Evolutionary conservation across 2,329 filamentous ascomycete species (phyloP), one percentile per base, ranked within the genome.

Genomic region (Colletotrichum caudatum): DNA sequence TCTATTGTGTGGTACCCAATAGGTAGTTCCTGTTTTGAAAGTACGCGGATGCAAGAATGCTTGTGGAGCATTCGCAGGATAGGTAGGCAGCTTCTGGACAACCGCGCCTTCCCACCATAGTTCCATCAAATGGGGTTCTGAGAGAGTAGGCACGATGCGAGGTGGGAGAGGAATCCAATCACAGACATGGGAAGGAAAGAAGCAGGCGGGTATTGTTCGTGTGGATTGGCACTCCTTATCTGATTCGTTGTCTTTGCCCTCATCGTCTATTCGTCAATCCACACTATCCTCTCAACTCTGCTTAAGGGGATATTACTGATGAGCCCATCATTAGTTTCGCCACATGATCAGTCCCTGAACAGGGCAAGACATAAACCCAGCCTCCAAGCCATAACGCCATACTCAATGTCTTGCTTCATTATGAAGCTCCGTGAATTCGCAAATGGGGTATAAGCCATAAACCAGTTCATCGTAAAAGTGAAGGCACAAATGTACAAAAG

Each of bases 391-490:
- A 64, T 12, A 69, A 69, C 65, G 54, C 66, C 66, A 29, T 60
- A 56, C 54, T 53, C 35, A 63, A 69, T 64, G 59, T 66, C 26
- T 35, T 64, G 56, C 66, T 57, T 50, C 50, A 69, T 48, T 41
- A 26, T 46, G 59, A 69, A 56, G 46, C 53, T 56, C 35, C 35
- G 53, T 48, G 48, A 60, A 67, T 51, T 50, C 57, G 41, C 33
- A 41, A 61, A 54, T 29, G 66, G 61, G 69, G 69, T 72, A 72
- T 72, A 64, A 59, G 39, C 66, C 69, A 60, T 64, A 37, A 64
- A 46, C 60, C 59, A 64, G 29, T 69, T 33, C 65, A 23, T 64
- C 66, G 54, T 69, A 35, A 69, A 64, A 59, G 35, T 37, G 48
- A 50, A 60, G 56, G 60, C 26, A 64, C 66, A 44, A 39, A 57